Conservation (phyloP, 306 rosid species). For the Inga leiocalycina region DNA sequence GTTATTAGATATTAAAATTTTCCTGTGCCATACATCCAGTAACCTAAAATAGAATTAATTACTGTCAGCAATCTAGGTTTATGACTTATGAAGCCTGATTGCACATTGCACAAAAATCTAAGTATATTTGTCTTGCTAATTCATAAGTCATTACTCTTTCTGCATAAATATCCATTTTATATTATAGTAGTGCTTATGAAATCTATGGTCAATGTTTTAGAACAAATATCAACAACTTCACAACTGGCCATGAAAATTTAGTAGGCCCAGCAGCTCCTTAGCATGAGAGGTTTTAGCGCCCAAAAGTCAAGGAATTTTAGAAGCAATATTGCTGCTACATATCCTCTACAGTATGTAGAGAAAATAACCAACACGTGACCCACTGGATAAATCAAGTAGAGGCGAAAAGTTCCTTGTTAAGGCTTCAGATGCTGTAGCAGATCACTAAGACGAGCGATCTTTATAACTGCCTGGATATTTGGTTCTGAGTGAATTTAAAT, state of each 20-base stretch:
- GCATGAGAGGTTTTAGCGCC: not conserved
- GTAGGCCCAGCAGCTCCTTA: not conserved
- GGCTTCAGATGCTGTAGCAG: slow-evolving; percentile 20
- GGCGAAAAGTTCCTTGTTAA: slow-evolving; percentile 10
- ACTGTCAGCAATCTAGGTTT: not conserved
- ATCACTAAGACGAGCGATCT: not conserved
- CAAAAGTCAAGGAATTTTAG: not conserved
- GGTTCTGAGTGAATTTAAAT: not conserved
- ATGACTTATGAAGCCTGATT: not conserved
- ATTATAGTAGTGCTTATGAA: not conserved
- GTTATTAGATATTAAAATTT: not conserved
- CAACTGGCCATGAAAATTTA: not conserved
- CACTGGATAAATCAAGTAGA: not conserved
- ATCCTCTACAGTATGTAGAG: not conserved
- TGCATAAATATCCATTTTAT: not conserved
- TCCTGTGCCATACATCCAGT: not conserved
- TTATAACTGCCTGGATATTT: not conserved
- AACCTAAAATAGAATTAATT: not conserved
- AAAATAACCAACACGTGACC: not conserved
- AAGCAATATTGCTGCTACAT: not conserved
- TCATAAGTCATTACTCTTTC: slow-evolving; percentile 12
- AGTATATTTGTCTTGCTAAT: slow-evolving; percentile 12
- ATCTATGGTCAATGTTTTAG: not conserved
- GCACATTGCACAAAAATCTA: slow-evolving; percentile 32
- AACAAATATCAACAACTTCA: not conserved